Evolutionary conservation across 768 basidiomycete genomes (phyloP).

Genomic region (Boletus eberwhitei): DNA sequence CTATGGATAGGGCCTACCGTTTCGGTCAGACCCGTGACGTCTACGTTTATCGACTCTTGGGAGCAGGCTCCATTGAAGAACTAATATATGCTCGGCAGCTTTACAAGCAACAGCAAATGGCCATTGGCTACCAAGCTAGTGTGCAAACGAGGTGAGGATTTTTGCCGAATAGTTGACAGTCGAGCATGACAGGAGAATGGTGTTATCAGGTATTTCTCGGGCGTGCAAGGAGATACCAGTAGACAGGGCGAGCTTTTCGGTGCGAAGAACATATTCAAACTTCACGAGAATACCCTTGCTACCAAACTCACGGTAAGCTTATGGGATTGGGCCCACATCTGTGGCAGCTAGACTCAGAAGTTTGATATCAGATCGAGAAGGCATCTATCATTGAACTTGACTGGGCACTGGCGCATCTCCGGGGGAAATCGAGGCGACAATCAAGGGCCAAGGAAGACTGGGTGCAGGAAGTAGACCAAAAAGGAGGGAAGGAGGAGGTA

Average conservation of each 20-base stretch:
- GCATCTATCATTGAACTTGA: conserved; percentile 72
- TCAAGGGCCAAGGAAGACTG: conserved; percentile 34
- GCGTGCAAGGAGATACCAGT: conserved; percentile 72
- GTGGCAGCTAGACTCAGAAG: neutral
- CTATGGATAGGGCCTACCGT: conserved; percentile 83
- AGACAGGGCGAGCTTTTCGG: conserved; percentile 85
- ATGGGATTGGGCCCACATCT: neutral
- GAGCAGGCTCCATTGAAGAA: conserved; percentile 85
- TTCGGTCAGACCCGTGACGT: conserved; percentile 89
- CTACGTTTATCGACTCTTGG: conserved; percentile 76
- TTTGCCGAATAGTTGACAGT: neutral
- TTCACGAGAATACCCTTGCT: conserved; percentile 65
- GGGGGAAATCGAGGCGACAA: conserved; percentile 37
- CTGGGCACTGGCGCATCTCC: conserved; percentile 74
- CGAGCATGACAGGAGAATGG: neutral
- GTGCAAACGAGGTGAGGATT: conserved; percentile 68
- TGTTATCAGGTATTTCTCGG: conserved; percentile 64
- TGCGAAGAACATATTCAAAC: conserved; percentile 77
- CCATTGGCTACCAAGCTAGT: conserved; percentile 83
- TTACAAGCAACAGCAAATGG: conserved; percentile 93
- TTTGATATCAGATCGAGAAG: conserved; percentile 62
- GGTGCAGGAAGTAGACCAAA: conserved; percentile 44
- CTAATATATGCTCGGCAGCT: conserved; percentile 86
- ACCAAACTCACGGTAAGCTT: conserved; percentile 68
- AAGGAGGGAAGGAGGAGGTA: conserved; percentile 40